Conservation (phyloP, 306 rosid genomes). For the Sicyos baderoa region DNA sequence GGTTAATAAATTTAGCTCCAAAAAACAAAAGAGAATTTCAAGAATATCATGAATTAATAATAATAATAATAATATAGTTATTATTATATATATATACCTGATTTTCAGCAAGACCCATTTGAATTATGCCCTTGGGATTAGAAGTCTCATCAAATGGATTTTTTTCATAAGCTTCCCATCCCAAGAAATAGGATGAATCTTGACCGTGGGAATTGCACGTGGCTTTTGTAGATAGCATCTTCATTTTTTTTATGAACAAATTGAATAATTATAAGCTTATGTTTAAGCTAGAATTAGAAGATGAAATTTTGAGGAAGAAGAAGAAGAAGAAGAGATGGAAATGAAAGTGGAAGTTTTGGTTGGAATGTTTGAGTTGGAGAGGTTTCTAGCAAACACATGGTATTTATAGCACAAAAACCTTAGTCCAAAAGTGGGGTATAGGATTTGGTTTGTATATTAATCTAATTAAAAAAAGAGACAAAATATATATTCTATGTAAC, state of each 20-base stretch:
- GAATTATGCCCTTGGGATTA: conserved; percentile 83
- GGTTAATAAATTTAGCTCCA: not conserved
- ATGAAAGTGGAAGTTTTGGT: not conserved
- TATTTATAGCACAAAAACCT: conserved; percentile 24
- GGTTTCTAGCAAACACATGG: conserved; percentile 21
- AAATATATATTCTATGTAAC: not conserved
- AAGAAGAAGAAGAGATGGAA: not conserved
- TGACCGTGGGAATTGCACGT: conserved; percentile 89
- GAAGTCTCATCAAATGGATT: conserved; percentile 50
- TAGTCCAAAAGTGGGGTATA: conserved; percentile 23
- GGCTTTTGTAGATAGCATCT: conserved; percentile 59
- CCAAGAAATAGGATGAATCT: conserved; percentile 92
- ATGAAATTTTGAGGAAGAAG: conserved; percentile 8
- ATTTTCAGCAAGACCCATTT: conserved; percentile 98
- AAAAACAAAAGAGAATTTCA: not conserved
- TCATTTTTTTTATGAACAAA: conserved; percentile 32
- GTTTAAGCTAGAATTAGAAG: conserved; percentile 10
- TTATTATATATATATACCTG: conserved; percentile 50
- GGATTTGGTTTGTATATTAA: not conserved
- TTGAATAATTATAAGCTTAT: not conserved
- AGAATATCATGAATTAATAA: not conserved
- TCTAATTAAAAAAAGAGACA: conserved; percentile 13
- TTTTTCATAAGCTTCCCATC: conserved; percentile 88
- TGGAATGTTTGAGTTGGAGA: conserved; percentile 26
- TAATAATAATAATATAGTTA: not conserved